Conservation (phyloP, 208 protist species). For the Entamoeba invadens region DNA sequence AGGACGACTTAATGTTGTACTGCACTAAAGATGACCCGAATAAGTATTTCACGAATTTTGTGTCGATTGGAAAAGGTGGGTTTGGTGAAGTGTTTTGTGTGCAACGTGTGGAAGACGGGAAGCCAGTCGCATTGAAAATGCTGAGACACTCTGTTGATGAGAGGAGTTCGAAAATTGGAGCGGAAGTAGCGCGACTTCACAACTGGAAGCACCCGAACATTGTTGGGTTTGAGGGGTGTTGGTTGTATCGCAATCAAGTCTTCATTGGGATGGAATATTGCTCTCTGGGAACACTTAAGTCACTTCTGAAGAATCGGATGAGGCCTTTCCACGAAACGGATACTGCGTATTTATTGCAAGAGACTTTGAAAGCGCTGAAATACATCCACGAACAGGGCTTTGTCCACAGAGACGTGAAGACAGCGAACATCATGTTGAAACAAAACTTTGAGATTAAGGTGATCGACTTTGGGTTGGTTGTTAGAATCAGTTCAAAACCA, state of each 20-base stretch:
- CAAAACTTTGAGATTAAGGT: constrained; percentile 21
- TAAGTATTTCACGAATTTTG: background rate
- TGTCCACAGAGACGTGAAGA: constrained; percentile 35
- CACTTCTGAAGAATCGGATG: background rate
- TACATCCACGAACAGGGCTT: constrained; percentile 1
- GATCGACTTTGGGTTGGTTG: constrained; percentile 36
- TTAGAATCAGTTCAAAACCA: background rate
- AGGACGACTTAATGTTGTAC: background rate
- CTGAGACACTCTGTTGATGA: background rate
- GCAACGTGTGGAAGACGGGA: background rate
- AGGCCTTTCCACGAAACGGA: background rate
- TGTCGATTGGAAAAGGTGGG: background rate
- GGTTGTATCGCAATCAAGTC: background rate
- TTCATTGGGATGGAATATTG: background rate
- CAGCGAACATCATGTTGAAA: constrained; percentile 34
- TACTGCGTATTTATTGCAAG: background rate
- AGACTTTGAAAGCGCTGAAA: constrained; percentile 5
- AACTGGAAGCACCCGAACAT: background rate
- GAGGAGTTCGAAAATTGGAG: background rate
- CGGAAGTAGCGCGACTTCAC: background rate
- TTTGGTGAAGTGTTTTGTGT: background rate
- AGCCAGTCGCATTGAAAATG: background rate
- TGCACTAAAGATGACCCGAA: background rate
- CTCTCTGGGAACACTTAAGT: background rate
- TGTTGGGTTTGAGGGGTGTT: background rate